These are phyloP conservation scores for Alternaria brassicae DNA, from an alignment of 2,329 filamentous ascomycete species.

Conservation along the genomic window DNA sequence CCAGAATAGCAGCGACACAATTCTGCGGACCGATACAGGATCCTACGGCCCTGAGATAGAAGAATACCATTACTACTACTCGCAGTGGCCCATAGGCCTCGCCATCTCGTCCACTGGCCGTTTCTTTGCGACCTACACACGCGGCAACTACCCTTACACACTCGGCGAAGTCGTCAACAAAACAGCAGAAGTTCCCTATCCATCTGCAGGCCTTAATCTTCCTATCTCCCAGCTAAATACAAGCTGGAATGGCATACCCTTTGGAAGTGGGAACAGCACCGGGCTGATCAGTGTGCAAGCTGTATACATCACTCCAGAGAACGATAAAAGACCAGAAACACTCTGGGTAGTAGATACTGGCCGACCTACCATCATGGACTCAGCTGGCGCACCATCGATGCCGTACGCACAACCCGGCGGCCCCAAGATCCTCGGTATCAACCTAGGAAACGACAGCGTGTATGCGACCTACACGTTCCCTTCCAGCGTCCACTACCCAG, in stretches of 20 bases:
- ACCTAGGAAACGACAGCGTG: constrained; percentile 54
- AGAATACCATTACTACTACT: constrained; percentile 57
- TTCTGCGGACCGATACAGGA: constrained; percentile 56
- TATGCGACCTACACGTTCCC: constrained; percentile 60
- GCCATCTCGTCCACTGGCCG: constrained; percentile 59
- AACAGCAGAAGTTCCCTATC: constrained; percentile 58
- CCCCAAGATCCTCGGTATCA: constrained; percentile 60
- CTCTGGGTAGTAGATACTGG: constrained; percentile 62
- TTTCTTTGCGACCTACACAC: constrained; percentile 60
- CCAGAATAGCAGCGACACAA: constrained; percentile 37
- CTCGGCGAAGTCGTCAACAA: constrained; percentile 57
- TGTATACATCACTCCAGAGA: constrained; percentile 58
- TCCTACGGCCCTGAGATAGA: constrained; percentile 57
- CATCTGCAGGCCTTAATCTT: constrained; percentile 51
- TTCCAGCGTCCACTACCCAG: constrained; percentile 52
- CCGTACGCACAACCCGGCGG: constrained; percentile 53
- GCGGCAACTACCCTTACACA: constrained; percentile 56
- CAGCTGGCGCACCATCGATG: constrained; percentile 37
- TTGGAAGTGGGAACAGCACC: constrained; percentile 54
- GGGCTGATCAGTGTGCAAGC: constrained; percentile 59
- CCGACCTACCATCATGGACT: constrained; percentile 46
- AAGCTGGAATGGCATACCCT: constrained; percentile 54
- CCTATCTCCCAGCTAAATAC: constrained; percentile 55
- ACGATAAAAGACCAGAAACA: constrained; percentile 31
- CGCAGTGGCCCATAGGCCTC: constrained; percentile 58